Evolutionary conservation across 2,329 filamentous ascomycete species (phyloP).

Genomic region (Colletotrichum coccodes): DNA sequence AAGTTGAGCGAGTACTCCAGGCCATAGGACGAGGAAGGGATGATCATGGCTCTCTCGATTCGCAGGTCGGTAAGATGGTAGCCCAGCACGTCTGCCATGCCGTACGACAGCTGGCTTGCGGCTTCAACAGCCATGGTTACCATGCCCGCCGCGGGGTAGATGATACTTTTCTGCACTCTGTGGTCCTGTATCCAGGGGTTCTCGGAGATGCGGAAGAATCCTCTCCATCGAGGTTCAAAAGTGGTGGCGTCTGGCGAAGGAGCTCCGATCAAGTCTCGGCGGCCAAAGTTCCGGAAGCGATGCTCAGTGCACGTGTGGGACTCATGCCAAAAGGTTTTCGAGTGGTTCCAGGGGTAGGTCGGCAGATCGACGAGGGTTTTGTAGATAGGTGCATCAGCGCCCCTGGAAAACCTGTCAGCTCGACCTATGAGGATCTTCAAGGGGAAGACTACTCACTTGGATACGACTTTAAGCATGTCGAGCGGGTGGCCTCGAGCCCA

Average conservation of each 20-base stretch:
- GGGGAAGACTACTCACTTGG: conserved; percentile 25
- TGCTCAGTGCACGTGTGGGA: conserved; percentile 55
- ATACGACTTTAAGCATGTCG: conserved; percentile 44
- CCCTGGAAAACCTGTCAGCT: conserved; percentile 24
- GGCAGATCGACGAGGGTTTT: conserved; percentile 56
- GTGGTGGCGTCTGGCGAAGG: conserved; percentile 54
- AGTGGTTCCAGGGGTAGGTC: conserved; percentile 65
- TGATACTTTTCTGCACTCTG: conserved; percentile 58
- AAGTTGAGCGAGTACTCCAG: conserved; percentile 62
- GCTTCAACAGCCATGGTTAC: conserved; percentile 60
- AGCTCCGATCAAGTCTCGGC: conserved; percentile 62
- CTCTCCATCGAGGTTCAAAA: conserved; percentile 59
- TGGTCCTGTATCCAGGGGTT: conserved; percentile 65
- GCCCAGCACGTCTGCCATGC: conserved; percentile 39
- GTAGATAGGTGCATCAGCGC: neutral
- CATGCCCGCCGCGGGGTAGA: conserved; percentile 64
- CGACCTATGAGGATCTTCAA: too few species aligned
- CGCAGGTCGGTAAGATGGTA: conserved; percentile 57
- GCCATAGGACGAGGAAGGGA: conserved; percentile 56
- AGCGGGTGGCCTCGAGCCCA: conserved; percentile 48
- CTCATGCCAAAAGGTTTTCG: conserved; percentile 63
- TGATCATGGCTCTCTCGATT: conserved; percentile 62
- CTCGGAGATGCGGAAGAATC: conserved; percentile 58
- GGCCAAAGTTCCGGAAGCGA: conserved; percentile 54
- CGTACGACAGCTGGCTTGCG: conserved; percentile 49